Evolutionary conservation across 345 rosid genomes (phyloP), one percentile per base, ranked within the genome.

Genomic region (Erysimum cheiranthoides): DNA sequence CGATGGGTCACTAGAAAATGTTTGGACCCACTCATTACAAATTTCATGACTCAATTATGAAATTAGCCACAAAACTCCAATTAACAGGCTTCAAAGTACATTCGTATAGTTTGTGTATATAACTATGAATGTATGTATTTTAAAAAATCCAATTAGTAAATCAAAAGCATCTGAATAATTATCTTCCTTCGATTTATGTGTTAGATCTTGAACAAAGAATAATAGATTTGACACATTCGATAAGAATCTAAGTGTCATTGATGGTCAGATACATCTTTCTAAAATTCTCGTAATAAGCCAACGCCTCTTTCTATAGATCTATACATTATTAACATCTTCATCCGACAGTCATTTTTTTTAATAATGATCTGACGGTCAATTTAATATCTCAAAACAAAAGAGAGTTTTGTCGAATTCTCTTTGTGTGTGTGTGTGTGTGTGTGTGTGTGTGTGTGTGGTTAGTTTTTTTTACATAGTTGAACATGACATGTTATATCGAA

Each of bases 1-100:
- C 73, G 47, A 68, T n/a, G 10, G 62, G 3, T 53, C 62, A 68
- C 73, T 68, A 66, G 21, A 32, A 56, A 74, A 45, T 74, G 66
- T 74, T 74, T 66, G 66, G 66, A 56, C 78, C 78, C 50, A 66
- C 72, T 43, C 18, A 25, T 46, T 56, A 3, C 25, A 43, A 61
- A 10, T 54, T 65, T 32, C 31, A 21, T 2, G 36, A 71, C 50
- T 47, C 8, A 64, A 5, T 30, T 10, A 10, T 28, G 27, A 45
- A n/a, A 65, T 62, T 62, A 62, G 38, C 68, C 68, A 62, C 36
- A 18, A 50, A 34, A 18, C 18, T 35, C 32, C 9, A 53, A 4
- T 11, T 32, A 17, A 12, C 8, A 60, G n/a, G 40, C 38, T 17
- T 64, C 56, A n/a, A 17, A 49, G 18, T 66, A 66, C 17, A 17